A percentile compares a stretch with the other conserved stretches of the same genome.
Evolutionary conservation across 2,329 filamentous ascomycete species (phyloP).

Genomic region (Phyllosticta paracitricarpa): DNA sequence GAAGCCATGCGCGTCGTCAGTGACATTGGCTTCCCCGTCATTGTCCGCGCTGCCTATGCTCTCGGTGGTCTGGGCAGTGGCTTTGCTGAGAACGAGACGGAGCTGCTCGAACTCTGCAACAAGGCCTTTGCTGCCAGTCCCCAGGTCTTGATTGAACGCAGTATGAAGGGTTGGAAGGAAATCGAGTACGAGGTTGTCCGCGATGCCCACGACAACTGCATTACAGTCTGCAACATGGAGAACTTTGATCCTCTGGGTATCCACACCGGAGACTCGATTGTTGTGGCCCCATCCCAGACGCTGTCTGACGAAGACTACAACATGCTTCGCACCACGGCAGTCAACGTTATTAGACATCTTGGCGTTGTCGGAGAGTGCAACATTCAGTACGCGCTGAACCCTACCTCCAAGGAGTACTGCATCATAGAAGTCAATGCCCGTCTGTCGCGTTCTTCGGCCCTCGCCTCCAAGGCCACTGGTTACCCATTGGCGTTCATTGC

Average conservation of each 20-base stretch:
- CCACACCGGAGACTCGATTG: constrained; percentile 95
- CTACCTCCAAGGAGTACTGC: constrained; percentile 91
- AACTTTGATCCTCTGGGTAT: constrained; percentile 98
- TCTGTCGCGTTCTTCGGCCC: constrained; percentile 85
- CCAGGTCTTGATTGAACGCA: constrained; percentile 91
- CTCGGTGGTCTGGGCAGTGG: constrained; percentile 91
- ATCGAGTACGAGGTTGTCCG: constrained; percentile 98
- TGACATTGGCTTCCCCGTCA: constrained; percentile 90
- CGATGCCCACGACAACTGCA: constrained; percentile 93
- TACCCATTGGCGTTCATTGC: constrained; percentile 95
- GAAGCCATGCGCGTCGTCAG: constrained; percentile 85
- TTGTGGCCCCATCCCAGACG: constrained; percentile 94
- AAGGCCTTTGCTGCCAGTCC: constrained; percentile 93
- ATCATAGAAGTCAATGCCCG: constrained; percentile 98
- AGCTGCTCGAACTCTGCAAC: constrained; percentile 80
- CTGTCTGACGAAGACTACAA: constrained; percentile 97
- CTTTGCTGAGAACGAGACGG: constrained; percentile 78
- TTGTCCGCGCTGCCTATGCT: constrained; percentile 91
- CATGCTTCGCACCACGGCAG: constrained; percentile 93
- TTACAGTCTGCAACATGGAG: constrained; percentile 99
- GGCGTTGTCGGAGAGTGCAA: constrained; percentile 98
- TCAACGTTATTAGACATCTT: constrained; percentile 93
- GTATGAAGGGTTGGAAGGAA: constrained; percentile 99
- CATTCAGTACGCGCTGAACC: constrained; percentile 96
- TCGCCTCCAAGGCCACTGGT: constrained; percentile 94